These are phyloP conservation scores for Rhynchospora pubera DNA, from an alignment of 176 grass and related monocot genomes.

Conservation along the genomic window DNA sequence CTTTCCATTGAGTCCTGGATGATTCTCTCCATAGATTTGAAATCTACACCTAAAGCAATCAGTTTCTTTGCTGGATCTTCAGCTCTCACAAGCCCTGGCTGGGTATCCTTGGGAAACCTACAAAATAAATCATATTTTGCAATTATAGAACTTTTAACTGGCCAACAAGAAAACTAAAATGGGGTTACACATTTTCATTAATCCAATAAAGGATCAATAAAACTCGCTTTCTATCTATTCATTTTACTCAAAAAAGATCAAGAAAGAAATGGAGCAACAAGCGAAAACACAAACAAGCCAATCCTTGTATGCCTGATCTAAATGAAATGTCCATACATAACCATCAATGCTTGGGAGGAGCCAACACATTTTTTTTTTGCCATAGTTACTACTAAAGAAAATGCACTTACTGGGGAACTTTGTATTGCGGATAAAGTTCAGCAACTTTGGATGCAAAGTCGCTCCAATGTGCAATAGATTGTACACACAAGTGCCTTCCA, in stretches of 20 bases:
- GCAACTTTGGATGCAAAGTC: constrained; percentile 59
- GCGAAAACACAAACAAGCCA: not conserved
- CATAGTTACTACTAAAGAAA: not conserved
- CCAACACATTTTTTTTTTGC: not conserved
- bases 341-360: not conserved
- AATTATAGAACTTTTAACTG: not conserved
- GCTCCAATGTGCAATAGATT: constrained; percentile 63
- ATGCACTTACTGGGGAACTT: constrained; percentile 44
- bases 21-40: constrained; percentile 60
- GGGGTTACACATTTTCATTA: not conserved
- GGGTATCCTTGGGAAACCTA: constrained; percentile 66
- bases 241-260: not conserved
- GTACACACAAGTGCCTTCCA: constrained; percentile 72
- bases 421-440: constrained; percentile 57
- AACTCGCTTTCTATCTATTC: not conserved
- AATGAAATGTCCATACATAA: not conserved
- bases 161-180: not conserved
- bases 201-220: not conserved
- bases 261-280: not conserved
- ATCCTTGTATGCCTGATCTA: not conserved
- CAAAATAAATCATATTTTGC: not conserved
- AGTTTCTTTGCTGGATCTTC: constrained; percentile 60
- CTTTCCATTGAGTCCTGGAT: constrained; percentile 62
- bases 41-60: constrained; percentile 50
- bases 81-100: constrained; percentile 59